phyloP scores from a whole-genome alignment of 352 stramenopile genomes.

The Phytophthora niederhauseri region DNA sequence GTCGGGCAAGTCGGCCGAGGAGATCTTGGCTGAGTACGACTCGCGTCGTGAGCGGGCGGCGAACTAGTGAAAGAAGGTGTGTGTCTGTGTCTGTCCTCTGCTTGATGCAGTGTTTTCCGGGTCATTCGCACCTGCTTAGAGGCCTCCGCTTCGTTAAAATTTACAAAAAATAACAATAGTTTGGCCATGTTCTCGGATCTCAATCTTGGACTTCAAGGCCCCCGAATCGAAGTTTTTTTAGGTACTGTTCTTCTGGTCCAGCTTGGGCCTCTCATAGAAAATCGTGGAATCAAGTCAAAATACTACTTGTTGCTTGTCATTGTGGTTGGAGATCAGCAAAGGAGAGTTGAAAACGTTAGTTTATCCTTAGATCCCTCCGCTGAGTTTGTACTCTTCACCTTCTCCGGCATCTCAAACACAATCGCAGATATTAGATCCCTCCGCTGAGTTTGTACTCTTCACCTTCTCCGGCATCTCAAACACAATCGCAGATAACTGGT shows the following conservation, averaged over 20 bases:
- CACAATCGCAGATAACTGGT: neutral
- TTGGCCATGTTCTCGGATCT: no score
- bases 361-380: neutral
- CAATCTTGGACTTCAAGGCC: no score
- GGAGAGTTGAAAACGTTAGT: neutral
- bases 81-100: no score
- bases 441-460: neutral
- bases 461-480: neutral
- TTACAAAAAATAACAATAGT: no score
- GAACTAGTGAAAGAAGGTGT: no score
- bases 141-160: no score
- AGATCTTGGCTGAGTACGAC: conserved; percentile 25
- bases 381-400: neutral
- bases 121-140: no score
- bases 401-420: neutral
- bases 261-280: neutral
- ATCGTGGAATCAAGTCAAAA: neutral
- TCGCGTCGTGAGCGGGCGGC: neutral
- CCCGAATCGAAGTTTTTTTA: no score
- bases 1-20: conserved; percentile 24
- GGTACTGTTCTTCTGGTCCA: no score
- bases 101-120: no score
- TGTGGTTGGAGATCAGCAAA: neutral
- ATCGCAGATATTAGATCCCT: neutral
- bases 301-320: neutral